phyloP scores from a whole-genome alignment of 257 asterid genomes.

The Rauvolfia tetraphylla region DNA sequence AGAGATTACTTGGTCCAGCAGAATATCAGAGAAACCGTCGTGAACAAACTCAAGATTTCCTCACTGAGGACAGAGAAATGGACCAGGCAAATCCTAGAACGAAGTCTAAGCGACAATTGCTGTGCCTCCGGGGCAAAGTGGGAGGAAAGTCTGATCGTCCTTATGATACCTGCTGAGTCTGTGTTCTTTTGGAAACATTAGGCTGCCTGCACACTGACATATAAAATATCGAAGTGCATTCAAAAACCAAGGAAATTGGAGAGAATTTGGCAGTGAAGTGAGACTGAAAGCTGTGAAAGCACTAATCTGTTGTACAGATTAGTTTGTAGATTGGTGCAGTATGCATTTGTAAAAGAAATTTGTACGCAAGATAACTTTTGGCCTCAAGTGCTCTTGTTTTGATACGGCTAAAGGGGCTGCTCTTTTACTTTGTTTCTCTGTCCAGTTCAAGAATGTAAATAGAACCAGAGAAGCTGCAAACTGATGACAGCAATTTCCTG shows the following conservation, averaged over 20 bases:
- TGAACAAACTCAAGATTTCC: slow-evolving; percentile 20
- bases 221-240: slow-evolving; percentile 18
- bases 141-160: slow-evolving; percentile 20
- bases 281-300: slow-evolving; percentile 15
- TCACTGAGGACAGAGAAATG: slow-evolving; percentile 13
- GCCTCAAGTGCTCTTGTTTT: neutral
- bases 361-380: neutral
- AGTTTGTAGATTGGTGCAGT: slow-evolving; percentile 22
- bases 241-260: slow-evolving; percentile 14
- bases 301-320: slow-evolving; percentile 38
- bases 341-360: neutral
- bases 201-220: slow-evolving; percentile 9
- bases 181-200: slow-evolving; percentile 18
- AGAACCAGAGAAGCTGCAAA: neutral
- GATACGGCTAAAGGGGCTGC: slow-evolving; percentile 2
- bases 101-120: neutral
- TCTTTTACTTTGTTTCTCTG: neutral
- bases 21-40: slow-evolving; percentile 29
- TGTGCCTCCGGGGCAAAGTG: neutral
- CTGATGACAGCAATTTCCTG: neutral
- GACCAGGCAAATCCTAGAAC: slow-evolving; percentile 12
- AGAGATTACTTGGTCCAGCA: slow-evolving; percentile 72
- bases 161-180: neutral
- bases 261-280: slow-evolving; percentile 3
- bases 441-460: neutral